phyloP scores from a whole-genome alignment of 2,329 filamentous ascomycete genomes.

The Epichloe coenophiala region DNA sequence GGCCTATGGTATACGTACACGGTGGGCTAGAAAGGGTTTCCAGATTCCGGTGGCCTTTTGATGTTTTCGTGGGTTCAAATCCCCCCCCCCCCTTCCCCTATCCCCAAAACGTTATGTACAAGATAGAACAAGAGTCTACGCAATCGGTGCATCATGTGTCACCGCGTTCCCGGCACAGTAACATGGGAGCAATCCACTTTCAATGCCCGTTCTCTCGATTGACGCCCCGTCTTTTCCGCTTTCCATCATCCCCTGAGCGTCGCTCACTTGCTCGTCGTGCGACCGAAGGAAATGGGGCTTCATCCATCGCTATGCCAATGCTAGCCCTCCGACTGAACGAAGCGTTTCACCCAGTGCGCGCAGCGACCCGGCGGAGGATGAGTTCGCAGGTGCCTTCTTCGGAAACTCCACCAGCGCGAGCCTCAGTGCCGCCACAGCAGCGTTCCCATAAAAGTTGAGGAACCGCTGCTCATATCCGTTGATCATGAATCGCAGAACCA shows the following conservation, averaged over 20 bases:
- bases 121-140: too few relatives aligned
- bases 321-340: slow-evolving; percentile 34
- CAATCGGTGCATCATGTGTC: too few relatives aligned
- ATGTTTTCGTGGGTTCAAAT: too few relatives aligned
- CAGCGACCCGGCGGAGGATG: slow-evolving; percentile 36
- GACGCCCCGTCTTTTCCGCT: too few relatives aligned
- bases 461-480: slow-evolving; percentile 63
- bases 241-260: neutral
- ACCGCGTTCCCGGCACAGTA: too few relatives aligned
- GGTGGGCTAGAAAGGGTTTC: too few relatives aligned
- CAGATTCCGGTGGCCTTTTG: too few relatives aligned
- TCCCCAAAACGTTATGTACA: too few relatives aligned
- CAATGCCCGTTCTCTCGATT: too few relatives aligned
- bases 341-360: slow-evolving; percentile 40
- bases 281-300: neutral
- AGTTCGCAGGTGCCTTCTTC: slow-evolving; percentile 31
- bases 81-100: too few relatives aligned
- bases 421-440: slow-evolving; percentile 57
- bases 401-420: slow-evolving; percentile 66
- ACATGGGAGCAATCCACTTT: too few relatives aligned
- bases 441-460: slow-evolving; percentile 66
- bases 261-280: neutral
- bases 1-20: too few relatives aligned
- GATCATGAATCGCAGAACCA: slow-evolving; percentile 59
- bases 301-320: slow-evolving; percentile 20